Evolutionary conservation across 805 yeast species (phyloP), one percentile per base, ranked within the genome.

Genomic region (Candida golubevii): DNA sequence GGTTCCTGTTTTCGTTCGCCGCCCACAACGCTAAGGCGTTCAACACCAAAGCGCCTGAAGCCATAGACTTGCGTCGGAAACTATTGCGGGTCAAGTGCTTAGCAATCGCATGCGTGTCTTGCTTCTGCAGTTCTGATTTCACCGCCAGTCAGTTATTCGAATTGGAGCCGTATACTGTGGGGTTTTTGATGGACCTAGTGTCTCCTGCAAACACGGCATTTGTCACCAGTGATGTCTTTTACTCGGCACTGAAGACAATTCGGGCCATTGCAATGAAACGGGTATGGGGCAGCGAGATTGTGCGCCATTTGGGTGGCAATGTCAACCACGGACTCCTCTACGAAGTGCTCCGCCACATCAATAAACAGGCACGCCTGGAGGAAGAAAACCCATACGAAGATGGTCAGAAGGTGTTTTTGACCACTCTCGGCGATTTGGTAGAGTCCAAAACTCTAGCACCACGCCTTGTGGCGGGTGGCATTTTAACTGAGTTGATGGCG

Each of bases 321-420:
- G 88, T 90, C 33, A 80, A 82, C 48, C 96, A 90, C 62, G 97
- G 97, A 1, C 65, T 81, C 10, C 58, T 90, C 33, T 86, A 85
- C 66, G 89, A 86, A 56, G 76, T 83, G 28, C 60, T 89, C 27
- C 76, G 90, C 45, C 71, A 72, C 35, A 78, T 88, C n/a, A 69
- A 78, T 43, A 78, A 80, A 45, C 65, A 72, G 35, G 52, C 80
- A 31, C 62, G 69, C 38, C 65, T 67, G 8, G 73, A 76, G 1
- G 71, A 47, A 33, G 64, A 60, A 6, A 63, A 63, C 35, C 49
- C 36, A 27, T 54, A 42, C 35, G 66, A 63, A 35, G 59, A 69
- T 7, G 78, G 76, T 26, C 82, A 81, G 47, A 76, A 74, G 26
- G 77, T 55, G 62, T 80, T 66, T 48, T 83, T 86, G 55, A 76